Conservation (phyloP, 2,329 filamentous ascomycete genomes). For the Metarhizium rileyi region DNA sequence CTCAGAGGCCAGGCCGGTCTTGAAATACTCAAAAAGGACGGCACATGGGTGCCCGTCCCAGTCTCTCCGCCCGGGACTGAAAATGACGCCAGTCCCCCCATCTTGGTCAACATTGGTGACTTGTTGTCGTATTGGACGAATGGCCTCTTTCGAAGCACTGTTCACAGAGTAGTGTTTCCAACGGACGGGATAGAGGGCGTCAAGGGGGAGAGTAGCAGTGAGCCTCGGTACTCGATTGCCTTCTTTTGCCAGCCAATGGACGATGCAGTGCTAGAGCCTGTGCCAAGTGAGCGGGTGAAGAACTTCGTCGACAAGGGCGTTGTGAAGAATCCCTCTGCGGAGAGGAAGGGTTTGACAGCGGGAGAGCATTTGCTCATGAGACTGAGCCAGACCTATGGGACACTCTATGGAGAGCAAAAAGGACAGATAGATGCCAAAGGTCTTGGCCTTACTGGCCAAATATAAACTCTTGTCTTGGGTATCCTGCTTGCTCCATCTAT, state of each 20-base stretch:
- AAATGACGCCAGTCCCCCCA: slow-evolving; percentile 53
- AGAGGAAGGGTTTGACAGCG: slow-evolving; percentile 50
- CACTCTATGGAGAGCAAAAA: slow-evolving; percentile 38
- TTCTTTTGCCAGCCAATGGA: slow-evolving; percentile 59
- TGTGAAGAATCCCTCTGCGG: slow-evolving; percentile 35
- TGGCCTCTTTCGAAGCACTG: slow-evolving; percentile 74
- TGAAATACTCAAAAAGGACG: slow-evolving; percentile 59
- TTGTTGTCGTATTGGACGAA: slow-evolving; percentile 80
- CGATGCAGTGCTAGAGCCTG: slow-evolving; percentile 40
- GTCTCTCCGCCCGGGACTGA: slow-evolving; percentile 55
- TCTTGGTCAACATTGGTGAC: slow-evolving; percentile 69
- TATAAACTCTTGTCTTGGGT: not conserved
- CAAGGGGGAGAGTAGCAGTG: slow-evolving; percentile 36
- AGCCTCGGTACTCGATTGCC: slow-evolving; percentile 54
- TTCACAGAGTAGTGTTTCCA: slow-evolving; percentile 77
- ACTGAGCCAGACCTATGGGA: slow-evolving; percentile 47
- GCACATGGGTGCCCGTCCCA: slow-evolving; percentile 52
- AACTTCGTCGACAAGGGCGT: slow-evolving; percentile 24
- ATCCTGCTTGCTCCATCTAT: not conserved
- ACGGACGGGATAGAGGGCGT: slow-evolving; percentile 14
- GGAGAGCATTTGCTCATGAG: slow-evolving; percentile 54
- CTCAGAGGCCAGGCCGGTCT: slow-evolving; percentile 76
- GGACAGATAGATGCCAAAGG: not conserved
- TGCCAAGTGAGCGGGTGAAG: slow-evolving; percentile 50
- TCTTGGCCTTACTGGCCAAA: not conserved